Evolutionary conservation across 2,329 filamentous ascomycete genomes (phyloP), one percentile per base, ranked within the genome.

Genomic region (Verticillium dahliae): DNA sequence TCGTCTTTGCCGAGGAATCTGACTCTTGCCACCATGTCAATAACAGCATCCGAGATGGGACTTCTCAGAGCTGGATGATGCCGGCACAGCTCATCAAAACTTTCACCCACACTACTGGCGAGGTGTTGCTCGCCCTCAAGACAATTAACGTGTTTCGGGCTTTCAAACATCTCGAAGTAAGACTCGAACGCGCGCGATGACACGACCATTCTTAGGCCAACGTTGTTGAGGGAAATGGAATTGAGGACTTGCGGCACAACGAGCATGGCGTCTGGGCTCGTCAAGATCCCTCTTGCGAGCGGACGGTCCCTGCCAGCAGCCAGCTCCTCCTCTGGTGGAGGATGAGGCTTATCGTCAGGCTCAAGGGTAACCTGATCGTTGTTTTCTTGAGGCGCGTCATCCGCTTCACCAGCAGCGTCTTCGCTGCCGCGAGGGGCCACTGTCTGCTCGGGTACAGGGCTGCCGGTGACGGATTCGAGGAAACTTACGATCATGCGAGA

Each of bases 111-210:
- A 45, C 86, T 85, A 35, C 84, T 84, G 10, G 93, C 84, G 62
- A 96, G 81, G 39, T 81, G 79, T 5, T 83, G 79, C 66, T 97
- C 94, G 41, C 81, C 80, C 65, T 91, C 87, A 82, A 99, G 87
- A 65, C 89, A 90, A 68, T 90, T 91, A 62, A 99, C 87, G 74
- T 99, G 96, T 15, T 87, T 84, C 2, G 92, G 88, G 67, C 92
- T 98, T 74, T 97, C 91, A 67, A 99, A 99, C n/a, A 98, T 92
- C 72, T 97, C 91, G 66, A 99, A 90, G 72, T 93, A 98, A 67
- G 87, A 90, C 61, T 93, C 88, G 55, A 99, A 81, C 1, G 92
- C 93, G 62, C 86, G 83, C 0, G 93, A 97, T 0, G 87, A 84
- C 62, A 92, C 87, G 69, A 99, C 96, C 71, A 97, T 83, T 69